Conservation (phyloP, 169 alveolate species). For the Fabrea salina region DNA sequence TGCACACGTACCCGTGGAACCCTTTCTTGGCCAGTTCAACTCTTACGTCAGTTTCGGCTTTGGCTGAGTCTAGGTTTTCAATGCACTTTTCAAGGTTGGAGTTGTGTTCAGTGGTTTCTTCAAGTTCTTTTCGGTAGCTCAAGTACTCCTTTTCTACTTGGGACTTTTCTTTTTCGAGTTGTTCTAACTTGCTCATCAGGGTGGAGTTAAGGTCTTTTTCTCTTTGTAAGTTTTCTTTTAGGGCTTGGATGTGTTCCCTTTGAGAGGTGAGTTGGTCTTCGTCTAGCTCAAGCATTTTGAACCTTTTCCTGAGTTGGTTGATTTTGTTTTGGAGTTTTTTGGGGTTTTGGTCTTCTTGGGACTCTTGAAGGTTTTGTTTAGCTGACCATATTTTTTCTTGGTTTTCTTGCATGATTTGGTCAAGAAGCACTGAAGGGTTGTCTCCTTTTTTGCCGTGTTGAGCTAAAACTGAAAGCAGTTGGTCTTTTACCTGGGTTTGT, state of each 20-base stretch:
- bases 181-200: background rate
- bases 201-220: background rate
- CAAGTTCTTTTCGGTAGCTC: background rate
- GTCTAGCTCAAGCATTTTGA: slow-evolving; percentile 16
- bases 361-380: background rate
- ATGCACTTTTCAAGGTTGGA: background rate
- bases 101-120: background rate
- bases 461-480: no score
- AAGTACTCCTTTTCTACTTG: background rate
- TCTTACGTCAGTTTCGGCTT: background rate
- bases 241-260: background rate
- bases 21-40: background rate
- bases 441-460: no score
- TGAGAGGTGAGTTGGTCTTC: background rate
- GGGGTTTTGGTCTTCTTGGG: slow-evolving; percentile 3
- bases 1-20: background rate
- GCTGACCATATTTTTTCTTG: background rate
- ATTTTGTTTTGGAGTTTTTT: background rate
- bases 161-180: background rate
- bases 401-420: background rate
- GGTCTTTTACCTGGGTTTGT: no score
- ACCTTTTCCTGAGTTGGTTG: background rate
- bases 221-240: background rate
- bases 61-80: background rate
- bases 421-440: no score